These are phyloP conservation scores for Mayamaea pseudoterrestris DNA, from an alignment of 108 stramenopile species.

Conservation along the genomic window DNA sequence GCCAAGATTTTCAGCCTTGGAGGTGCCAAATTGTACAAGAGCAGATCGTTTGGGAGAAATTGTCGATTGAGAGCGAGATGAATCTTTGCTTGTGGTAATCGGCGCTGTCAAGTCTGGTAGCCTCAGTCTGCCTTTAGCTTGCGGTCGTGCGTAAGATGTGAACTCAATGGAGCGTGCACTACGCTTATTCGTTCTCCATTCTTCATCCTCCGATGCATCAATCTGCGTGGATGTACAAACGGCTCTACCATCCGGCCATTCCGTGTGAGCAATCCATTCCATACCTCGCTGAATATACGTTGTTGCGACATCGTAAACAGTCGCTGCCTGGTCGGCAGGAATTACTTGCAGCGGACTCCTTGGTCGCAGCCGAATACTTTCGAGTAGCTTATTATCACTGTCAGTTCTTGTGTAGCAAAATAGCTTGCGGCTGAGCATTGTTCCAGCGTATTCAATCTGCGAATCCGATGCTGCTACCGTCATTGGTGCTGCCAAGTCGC, in stretches of 20 bases:
- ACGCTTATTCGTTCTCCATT: too few relatives aligned
- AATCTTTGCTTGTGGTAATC: neutral
- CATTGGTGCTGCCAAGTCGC: slow-evolving; percentile 4
- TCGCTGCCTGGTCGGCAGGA: slow-evolving; percentile 41
- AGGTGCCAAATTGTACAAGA: neutral
- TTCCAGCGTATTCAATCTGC: slow-evolving; percentile 28
- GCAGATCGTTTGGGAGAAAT: slow-evolving; percentile 2
- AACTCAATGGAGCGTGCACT: too few relatives aligned
- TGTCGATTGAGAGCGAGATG: neutral
- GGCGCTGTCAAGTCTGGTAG: too few relatives aligned
- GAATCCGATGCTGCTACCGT: slow-evolving; percentile 10
- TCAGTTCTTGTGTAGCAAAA: slow-evolving; percentile 43
- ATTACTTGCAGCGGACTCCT: slow-evolving; percentile 40
- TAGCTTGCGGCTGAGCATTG: slow-evolving; percentile 45
- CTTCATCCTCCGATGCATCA: too few relatives aligned
- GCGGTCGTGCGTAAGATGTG: neutral
- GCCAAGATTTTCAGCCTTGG: neutral
- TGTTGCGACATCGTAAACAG: slow-evolving; percentile 61
- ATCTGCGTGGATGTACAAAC: neutral
- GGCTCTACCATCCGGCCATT: slow-evolving; percentile 1
- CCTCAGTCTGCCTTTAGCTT: neutral
- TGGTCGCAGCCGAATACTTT: slow-evolving; percentile 41
- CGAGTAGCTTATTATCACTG: slow-evolving; percentile 19
- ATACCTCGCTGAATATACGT: slow-evolving; percentile 38
- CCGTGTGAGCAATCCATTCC: slow-evolving; percentile 9